phyloP scores from a whole-genome alignment of 2,329 filamentous ascomycete species.

The Fusarium tricinctum region DNA sequence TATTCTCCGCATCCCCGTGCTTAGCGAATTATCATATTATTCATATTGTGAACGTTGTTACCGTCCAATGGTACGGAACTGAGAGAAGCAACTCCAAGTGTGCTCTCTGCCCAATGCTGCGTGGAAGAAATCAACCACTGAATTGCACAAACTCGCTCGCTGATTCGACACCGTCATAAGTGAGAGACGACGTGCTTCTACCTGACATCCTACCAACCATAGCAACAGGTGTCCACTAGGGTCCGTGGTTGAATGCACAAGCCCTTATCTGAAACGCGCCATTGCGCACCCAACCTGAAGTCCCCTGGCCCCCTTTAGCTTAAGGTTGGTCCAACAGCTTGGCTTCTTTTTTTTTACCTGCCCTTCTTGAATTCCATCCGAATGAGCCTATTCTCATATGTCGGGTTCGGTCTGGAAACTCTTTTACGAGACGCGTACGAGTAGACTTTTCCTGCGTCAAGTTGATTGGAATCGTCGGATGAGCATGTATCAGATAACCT shows the following conservation, averaged over 20 bases:
- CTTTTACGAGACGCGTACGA: slow-evolving; percentile 1
- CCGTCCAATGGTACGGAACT: slow-evolving; percentile 10
- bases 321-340: slow-evolving; percentile 8
- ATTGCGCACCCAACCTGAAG: slow-evolving; percentile 39
- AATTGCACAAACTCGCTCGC: slow-evolving; percentile 1
- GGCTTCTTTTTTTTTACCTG: slow-evolving; percentile 22
- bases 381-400: slow-evolving; percentile 7
- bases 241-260: slow-evolving; percentile 26
- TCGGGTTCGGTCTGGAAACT: neutral
- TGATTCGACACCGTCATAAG: slow-evolving; percentile 37
- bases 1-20: slow-evolving; percentile 19
- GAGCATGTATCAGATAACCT: neutral
- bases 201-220: slow-evolving; percentile 30
- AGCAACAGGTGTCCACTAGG: slow-evolving; percentile 15
- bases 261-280: slow-evolving; percentile 41
- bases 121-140: slow-evolving; percentile 16
- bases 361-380: slow-evolving; percentile 32
- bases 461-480: slow-evolving; percentile 18
- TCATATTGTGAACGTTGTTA: neutral
- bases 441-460: neutral
- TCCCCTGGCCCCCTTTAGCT: slow-evolving; percentile 27
- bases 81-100: slow-evolving; percentile 11
- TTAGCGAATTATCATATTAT: neutral
- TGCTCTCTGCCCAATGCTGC: slow-evolving; percentile 20
- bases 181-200: slow-evolving; percentile 20